Conservation (phyloP, 2,329 filamentous ascomycete species). For the Diaporthe batatas region DNA sequence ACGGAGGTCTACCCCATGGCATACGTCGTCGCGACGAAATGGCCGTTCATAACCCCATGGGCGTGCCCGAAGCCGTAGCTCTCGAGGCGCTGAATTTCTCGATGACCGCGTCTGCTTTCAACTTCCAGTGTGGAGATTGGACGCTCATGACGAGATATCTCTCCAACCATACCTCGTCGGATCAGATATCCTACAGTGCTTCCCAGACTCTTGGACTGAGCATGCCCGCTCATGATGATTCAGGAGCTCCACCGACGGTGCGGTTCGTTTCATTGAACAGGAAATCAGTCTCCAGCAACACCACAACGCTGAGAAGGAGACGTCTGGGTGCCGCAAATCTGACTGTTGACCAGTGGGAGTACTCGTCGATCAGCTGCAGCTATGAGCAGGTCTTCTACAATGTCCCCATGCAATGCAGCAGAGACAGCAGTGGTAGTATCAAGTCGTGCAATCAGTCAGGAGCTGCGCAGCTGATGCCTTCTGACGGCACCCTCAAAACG, state of each 20-base stretch:
- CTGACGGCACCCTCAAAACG: not conserved
- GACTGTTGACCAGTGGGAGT: constrained; percentile 29
- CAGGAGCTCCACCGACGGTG: not conserved
- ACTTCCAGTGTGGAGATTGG: constrained; percentile 42
- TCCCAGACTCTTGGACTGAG: constrained; percentile 28
- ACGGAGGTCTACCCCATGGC: not conserved
- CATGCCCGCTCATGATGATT: constrained; percentile 9
- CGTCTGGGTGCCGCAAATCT: not conserved
- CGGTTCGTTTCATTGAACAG: constrained; percentile 37
- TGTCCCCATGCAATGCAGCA: constrained; percentile 33
- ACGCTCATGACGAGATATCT: constrained; percentile 22
- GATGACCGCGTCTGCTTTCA: constrained; percentile 39
- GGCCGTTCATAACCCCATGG: not conserved
- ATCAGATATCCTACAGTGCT: constrained; percentile 26
- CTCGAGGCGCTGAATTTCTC: constrained; percentile 35
- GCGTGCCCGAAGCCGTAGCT: not conserved
- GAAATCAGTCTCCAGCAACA: not conserved
- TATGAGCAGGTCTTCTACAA: constrained; percentile 39
- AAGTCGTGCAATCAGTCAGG: constrained; percentile 19
- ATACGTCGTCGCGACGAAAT: not conserved
- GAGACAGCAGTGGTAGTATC: not conserved
- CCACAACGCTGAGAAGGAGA: not conserved
- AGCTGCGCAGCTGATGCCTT: not conserved
- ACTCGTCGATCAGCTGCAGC: constrained; percentile 43
- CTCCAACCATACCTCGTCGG: constrained; percentile 1